Evolutionary conservation across 1,139 yeast genomes (phyloP).

Genomic region (Taiozyma sp.): DNA sequence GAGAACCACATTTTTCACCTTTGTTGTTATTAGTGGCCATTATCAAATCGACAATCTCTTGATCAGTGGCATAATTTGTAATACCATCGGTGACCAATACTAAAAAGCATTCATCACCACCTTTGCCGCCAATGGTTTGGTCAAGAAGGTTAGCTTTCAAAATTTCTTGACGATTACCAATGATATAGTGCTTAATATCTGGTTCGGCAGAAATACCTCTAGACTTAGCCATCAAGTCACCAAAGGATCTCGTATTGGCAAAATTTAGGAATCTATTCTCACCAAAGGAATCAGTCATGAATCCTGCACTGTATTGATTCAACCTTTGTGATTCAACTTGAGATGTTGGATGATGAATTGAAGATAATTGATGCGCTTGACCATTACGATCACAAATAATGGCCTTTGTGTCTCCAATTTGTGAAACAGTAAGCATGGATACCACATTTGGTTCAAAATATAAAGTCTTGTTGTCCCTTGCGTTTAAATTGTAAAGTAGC

Average conservation of each 20-base stretch:
- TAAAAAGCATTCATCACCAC: conserved; percentile 79
- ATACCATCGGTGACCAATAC: conserved; percentile 85
- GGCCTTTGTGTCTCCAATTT: conserved; percentile 95
- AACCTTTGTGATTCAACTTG: conserved; percentile 72
- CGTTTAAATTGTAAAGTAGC: conserved; percentile 48
- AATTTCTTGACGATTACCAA: conserved; percentile 45
- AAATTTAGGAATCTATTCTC: conserved; percentile 73
- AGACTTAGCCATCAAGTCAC: conserved; percentile 74
- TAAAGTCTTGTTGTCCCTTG: conserved; percentile 35
- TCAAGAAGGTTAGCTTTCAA: conserved; percentile 23
- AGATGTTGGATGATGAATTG: conserved; percentile 83
- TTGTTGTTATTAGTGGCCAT: conserved; percentile 65
- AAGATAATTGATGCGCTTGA: conserved; percentile 70
- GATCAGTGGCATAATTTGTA: conserved; percentile 74
- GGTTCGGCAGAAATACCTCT: conserved; percentile 93
- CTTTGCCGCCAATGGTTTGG: conserved; percentile 29
- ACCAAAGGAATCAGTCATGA: conserved; percentile 89
- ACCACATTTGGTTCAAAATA: conserved; percentile 71
- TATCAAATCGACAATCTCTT: conserved; percentile 83
- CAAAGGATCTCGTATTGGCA: conserved; percentile 93
- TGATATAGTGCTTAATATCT: conserved; percentile 60
- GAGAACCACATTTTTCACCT: conserved; percentile 46
- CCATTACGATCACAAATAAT: conserved; percentile 74
- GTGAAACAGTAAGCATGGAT: conserved; percentile 71
- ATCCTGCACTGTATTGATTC: conserved; percentile 62